Percentiles rank a stretch among this genome's conserved stretches.
phyloP scores from a whole-genome alignment of 805 yeast genomes.

The Nematodospora valgi region DNA sequence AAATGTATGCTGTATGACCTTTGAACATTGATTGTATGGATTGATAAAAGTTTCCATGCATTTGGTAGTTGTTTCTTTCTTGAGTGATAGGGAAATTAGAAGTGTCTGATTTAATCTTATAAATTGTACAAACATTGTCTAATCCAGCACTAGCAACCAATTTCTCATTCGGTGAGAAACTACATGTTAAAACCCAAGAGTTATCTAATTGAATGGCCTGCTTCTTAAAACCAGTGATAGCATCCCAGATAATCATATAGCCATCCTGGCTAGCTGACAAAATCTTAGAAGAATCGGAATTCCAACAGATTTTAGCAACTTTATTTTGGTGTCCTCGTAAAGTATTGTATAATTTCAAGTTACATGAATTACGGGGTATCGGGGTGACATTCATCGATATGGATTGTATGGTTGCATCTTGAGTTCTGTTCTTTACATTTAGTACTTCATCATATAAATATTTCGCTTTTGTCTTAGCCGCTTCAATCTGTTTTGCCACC shows the following conservation, averaged over 20 bases:
- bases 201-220: constrained; percentile 71
- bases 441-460: constrained; percentile 50
- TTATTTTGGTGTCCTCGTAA: constrained; percentile 71
- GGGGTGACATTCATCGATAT: constrained; percentile 33
- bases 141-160: constrained; percentile 80
- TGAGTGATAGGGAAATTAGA: constrained; percentile 3
- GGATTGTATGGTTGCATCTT: constrained; percentile 44
- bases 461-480: constrained; percentile 45
- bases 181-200: constrained; percentile 78
- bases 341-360: constrained; percentile 32
- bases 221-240: constrained; percentile 64
- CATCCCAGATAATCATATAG: constrained; percentile 79
- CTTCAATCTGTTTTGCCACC: constrained; percentile 11
- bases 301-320: constrained; percentile 68
- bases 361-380: constrained; percentile 23
- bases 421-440: constrained; percentile 36
- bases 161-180: constrained; percentile 61
- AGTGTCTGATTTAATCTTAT: constrained; percentile 31
- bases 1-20: constrained; percentile 81
- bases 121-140: constrained; percentile 74
- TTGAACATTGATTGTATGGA: constrained; percentile 54
- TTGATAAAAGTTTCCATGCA: constrained; percentile 16
- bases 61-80: constrained; percentile 6
- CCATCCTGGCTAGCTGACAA: constrained; percentile 87
- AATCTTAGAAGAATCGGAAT: constrained; percentile 53